Base-by-base conservation (phyloP, 805 yeast species). In the Yarrowia hollandica region DNA sequence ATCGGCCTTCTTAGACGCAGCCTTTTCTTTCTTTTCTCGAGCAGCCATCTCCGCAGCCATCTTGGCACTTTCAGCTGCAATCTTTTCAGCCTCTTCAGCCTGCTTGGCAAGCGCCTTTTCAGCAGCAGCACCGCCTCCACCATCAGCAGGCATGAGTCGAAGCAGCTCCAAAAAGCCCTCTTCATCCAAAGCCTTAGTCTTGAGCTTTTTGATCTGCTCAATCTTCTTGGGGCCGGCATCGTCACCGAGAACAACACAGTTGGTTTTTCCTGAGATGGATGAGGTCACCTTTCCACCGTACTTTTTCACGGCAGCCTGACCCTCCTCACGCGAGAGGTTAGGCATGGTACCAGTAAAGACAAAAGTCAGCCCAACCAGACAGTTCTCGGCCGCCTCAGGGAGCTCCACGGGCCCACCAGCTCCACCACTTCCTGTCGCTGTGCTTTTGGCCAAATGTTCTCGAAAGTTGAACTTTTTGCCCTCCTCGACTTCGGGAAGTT, bases 191-290 rank as follows among this genome's bases (percentile, higher is more conserved):
- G 95, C 90, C 71, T 91, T 91, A 59, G 89, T 82, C 7, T 81
- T 79, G 63, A 84, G 75, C 56, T 82, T 81, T 66, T 82, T 85
- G 64, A 95, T 92, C 67, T 85, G 88, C 66, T 82, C 82, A 39
- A 94, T 82, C 71, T 94, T 94, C n/a, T 90, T 83, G 2, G 98
- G 97, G 0, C 99, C 99, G 2, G 99, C 98, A 64, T 94, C 97
- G 56, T 80, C 90, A 7, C 99, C 99, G 26, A 94, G 77, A 1
- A 94, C 97, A 1, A 92, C 96, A 44, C 90, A 77, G 21, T 90
- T 81, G 0, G 99, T 94, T 67, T 86, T 88, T 10, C 89, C 82
- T 60, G 94, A 87, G 22, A 92, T 85, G 0, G 96, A 81, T 65
- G 88, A 83, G 0, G 75, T 88, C 15, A 92, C 96, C 66, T 84